phyloP scores from a whole-genome alignment of 2,329 filamentous ascomycete species.

The Ophiostoma fasciatum region DNA sequence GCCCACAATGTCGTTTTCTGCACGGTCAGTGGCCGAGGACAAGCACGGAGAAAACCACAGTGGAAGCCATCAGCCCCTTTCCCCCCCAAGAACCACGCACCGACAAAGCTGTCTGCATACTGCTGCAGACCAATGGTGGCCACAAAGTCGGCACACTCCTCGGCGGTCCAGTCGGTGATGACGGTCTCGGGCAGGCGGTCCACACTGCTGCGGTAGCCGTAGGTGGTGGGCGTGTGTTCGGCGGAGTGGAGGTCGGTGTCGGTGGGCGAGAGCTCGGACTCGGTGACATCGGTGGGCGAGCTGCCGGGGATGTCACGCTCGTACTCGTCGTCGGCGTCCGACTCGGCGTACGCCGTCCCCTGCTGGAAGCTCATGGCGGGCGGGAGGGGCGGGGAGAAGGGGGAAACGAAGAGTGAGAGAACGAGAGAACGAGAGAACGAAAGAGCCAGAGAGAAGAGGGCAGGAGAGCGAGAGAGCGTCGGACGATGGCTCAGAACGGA shows the following conservation, averaged over 20 bases:
- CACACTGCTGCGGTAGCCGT: conserved; percentile 49
- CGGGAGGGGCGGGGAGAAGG: neutral
- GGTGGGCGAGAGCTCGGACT: conserved; percentile 55
- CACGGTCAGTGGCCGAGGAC: neutral
- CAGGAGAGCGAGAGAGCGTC: neutral
- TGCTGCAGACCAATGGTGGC: conserved; percentile 64
- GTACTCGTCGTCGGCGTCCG: conserved; percentile 71
- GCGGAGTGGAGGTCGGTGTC: conserved; percentile 55
- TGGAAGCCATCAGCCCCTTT: too few species aligned
- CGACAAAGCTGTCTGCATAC: conserved; percentile 70
- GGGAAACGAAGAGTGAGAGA: neutral
- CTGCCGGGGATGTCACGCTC: conserved; percentile 56
- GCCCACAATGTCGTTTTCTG: conserved; percentile 88
- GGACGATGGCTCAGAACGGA: neutral
- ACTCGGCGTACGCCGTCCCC: conserved; percentile 61
- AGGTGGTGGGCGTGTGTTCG: conserved; percentile 69
- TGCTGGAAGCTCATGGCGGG: conserved; percentile 44
- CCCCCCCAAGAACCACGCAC: conserved; percentile 36
- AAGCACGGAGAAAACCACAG: neutral
- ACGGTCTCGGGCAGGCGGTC: conserved; percentile 58
- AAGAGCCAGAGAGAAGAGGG: too few species aligned
- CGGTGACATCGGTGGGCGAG: conserved; percentile 47
- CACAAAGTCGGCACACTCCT: conserved; percentile 85
- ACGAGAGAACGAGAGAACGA: too few species aligned
- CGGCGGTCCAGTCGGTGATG: conserved; percentile 67